Evolutionary conservation across 768 basidiomycete genomes (phyloP), one percentile per base, ranked within the genome.

Genomic region (Mycena vulgaris): DNA sequence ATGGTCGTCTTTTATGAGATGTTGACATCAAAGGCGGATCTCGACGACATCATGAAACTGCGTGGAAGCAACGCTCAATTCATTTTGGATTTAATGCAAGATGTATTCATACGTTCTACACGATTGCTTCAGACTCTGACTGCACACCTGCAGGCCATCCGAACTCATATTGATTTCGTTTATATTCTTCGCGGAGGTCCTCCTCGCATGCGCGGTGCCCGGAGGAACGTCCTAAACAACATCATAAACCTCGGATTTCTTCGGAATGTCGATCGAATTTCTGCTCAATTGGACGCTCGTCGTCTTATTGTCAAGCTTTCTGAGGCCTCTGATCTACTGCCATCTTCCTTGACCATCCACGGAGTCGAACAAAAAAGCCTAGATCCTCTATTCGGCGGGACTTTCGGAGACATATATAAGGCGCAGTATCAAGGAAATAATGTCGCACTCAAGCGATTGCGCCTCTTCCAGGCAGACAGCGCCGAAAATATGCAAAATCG

Each of bases 391-490:
- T n/a, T 37, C 17, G 60, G 67, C n/a, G 67, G 67, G 11, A 42
- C 21, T 14, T 68, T 56, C 19, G 67, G 49, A 5, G 67, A 68
- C 8, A 56, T 68, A 21, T 68, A 21, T 28, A 5, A 6, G 14
- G 52, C 60, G 19, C 25, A 55, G 5, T 37, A 39, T 48, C 42
- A 56, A 27, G 67, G 45, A 8, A 25, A 21, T 10, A 4, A 7
- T 6, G 67, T 68, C 23, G 67, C 67, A 6, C 59, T 68, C 33
- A 68, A 68, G 25, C 59, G 67, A 39, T 42, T 68, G n/a, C 67
- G 67, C 16, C 23, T 62, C 3, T 68, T 68, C 33, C 42, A 55
- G 25, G 19, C 23, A 19, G 67, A 62, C 2, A 31, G 42, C 23
- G 33, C 25, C 2, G 66, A 56, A 27, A 47, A 30, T n/a, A 1